Percentiles rank a stretch among this genome's conserved stretches.
These are phyloP conservation scores for Suhomyces faveliae DNA, from an alignment of 805 yeast genomes.

Conservation along the genomic window DNA sequence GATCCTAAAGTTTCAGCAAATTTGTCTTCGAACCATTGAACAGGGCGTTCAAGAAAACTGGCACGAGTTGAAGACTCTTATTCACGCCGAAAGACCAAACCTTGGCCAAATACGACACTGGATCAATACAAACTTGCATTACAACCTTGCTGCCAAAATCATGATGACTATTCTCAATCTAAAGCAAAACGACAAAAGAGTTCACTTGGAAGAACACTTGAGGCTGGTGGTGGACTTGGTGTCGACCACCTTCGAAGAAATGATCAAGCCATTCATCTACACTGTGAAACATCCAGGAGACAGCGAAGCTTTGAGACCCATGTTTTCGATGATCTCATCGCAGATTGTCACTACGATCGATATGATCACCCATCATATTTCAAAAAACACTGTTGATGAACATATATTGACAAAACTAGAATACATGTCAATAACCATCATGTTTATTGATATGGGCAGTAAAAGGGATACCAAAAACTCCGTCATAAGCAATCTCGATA, in stretches of 20 bases:
- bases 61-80: constrained; percentile 14
- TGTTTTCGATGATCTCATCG: constrained; percentile 10
- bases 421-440: constrained; percentile 42
- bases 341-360: constrained; percentile 14
- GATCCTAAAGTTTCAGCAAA: constrained; percentile 21
- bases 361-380: constrained; percentile 11
- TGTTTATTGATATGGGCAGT: constrained; percentile 37
- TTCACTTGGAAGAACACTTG: constrained; percentile 48
- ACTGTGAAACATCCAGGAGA: neutral
- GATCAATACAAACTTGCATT: constrained; percentile 2
- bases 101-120: neutral
- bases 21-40: constrained; percentile 27
- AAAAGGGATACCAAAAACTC: constrained; percentile 18
- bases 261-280: neutral
- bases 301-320: constrained; percentile 7
- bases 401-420: constrained; percentile 56
- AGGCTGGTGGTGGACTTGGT: constrained; percentile 37
- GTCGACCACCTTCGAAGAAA: neutral
- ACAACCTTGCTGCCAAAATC: constrained; percentile 28
- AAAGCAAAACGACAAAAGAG: constrained; percentile 38
- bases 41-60: constrained; percentile 17
- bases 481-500: constrained; percentile 22
- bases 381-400: constrained; percentile 38
- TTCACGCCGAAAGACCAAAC: neutral
- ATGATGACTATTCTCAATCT: constrained; percentile 43